Evolutionary conservation across 2,329 filamentous ascomycete species (phyloP), one percentile per base, ranked within the genome.

Genomic region (Scedosporium boydii): DNA sequence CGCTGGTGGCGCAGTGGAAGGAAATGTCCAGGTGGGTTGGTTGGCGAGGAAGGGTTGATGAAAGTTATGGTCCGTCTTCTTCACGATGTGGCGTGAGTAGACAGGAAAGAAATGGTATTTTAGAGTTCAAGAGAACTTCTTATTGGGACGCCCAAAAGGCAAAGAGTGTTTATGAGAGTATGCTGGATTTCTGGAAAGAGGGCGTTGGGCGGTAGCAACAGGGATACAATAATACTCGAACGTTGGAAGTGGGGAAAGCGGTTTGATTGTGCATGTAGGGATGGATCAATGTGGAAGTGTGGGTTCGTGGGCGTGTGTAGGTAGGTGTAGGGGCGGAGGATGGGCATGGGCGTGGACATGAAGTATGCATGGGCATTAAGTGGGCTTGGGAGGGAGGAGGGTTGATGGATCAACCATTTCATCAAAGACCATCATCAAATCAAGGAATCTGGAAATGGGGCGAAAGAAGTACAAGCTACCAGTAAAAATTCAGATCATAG

Each of bases 251-350:
- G 29, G 38, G n/a, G 61, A 64, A 62, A 58, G 56, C 48, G 46
- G 51, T 55, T 55, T 58, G 59, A 63, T 59, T 26, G 51, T n/a
- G 12, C 14, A 38, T 48, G 23, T 34, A 62, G 56, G 12, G 53
- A 62, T 48, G 34, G 67, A 38, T 38, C 34, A 67, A 71, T 66
- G 67, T 64, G 60, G 61, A 66, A 64, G 60, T 62, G 61, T 62
- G 63, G 46, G 61, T 46, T 56, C 65, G 42, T 61, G 66, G 59
- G 59, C 59, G 59, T 58, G 59, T 58, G 63, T 62, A 59, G 58
- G 41, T 51, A 60, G 27, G 44, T 48, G 27, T 44, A 53, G 44
- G 29, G 44, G 38, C 18, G 21, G 12, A 23, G 38, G 9, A 44
- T 46, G 44, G 46, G n/a, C 59, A 56, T 38, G 6, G 42, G 55